Percentiles rank a stretch among this genome's conserved stretches.
Evolutionary conservation across 352 stramenopile genomes (phyloP).

Genomic region (Pythium insidiosum): DNA sequence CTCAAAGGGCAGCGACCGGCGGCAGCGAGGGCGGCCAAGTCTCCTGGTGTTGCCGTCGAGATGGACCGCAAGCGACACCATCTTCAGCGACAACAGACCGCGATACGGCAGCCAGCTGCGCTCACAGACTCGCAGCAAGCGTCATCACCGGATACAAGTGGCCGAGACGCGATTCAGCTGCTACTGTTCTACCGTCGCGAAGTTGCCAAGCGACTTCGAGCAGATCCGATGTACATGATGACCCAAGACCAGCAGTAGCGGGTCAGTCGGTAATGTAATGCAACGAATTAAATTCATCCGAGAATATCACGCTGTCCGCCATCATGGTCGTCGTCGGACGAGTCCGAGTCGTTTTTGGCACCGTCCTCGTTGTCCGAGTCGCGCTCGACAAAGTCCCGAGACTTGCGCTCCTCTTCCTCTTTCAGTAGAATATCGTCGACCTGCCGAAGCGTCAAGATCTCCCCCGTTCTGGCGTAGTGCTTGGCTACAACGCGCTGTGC

Average conservation of each 20-base stretch:
- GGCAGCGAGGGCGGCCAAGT: background rate
- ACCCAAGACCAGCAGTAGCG: slow-evolving; percentile 2
- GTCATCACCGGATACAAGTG: slow-evolving; percentile 18
- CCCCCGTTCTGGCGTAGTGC: slow-evolving; percentile 29
- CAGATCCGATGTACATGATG: slow-evolving; percentile 16
- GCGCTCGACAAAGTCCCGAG: slow-evolving; percentile 2
- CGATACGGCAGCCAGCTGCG: too few relatives aligned
- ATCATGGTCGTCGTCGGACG: slow-evolving; percentile 14
- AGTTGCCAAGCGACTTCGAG: slow-evolving; percentile 43
- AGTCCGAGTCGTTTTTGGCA: slow-evolving; percentile 19
- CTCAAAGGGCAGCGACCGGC: slow-evolving; percentile 18
- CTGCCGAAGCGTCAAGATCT: slow-evolving; percentile 29
- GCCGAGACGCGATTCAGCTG: slow-evolving; percentile 42
- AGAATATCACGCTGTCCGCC: slow-evolving; percentile 24
- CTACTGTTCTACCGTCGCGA: slow-evolving; percentile 57
- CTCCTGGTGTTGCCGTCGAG: background rate
- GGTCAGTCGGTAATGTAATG: background rate
- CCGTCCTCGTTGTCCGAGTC: slow-evolving; percentile 7
- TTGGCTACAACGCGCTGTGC: slow-evolving; percentile 31
- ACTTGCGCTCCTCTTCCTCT: slow-evolving; percentile 35
- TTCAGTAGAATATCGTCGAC: slow-evolving; percentile 35
- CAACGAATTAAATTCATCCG: slow-evolving; percentile 9
- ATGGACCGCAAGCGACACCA: slow-evolving; percentile 12
- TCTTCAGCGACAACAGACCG: slow-evolving; percentile 7
- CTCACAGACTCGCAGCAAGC: background rate